Conservation (phyloP, 352 stramenopile genomes). For the Phytopythium cucurbitacearum region DNA sequence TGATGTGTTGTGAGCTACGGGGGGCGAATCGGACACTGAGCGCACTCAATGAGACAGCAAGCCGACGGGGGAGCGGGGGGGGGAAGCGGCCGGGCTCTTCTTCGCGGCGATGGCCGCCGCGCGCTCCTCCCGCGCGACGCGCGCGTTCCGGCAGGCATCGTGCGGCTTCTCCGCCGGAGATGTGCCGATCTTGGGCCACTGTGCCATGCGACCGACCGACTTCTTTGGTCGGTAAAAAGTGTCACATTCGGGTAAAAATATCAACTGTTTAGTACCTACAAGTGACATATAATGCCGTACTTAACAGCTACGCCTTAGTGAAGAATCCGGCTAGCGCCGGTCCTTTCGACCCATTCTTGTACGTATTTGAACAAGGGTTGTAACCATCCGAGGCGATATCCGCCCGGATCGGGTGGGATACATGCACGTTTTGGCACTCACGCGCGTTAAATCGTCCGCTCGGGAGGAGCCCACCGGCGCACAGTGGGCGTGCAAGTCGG, state of each 20-base stretch:
- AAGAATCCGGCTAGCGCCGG: conserved; percentile 1
- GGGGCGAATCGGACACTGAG: conserved; percentile 2
- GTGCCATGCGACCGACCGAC: background rate
- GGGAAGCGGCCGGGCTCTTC: background rate
- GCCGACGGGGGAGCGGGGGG: background rate
- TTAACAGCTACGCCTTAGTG: no score
- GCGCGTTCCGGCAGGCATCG: conserved; percentile 4
- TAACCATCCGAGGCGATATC: background rate
- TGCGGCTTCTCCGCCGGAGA: conserved; percentile 1
- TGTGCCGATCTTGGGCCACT: background rate
- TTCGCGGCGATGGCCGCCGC: background rate
- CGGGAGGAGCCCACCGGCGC: no score
- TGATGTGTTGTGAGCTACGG: background rate
- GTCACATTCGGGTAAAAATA: background rate
- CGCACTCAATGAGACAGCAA: background rate
- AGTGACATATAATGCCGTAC: no score
- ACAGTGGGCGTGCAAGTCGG: no score
- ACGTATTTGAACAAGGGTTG: conserved; percentile 2
- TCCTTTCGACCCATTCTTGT: conserved; percentile 1
- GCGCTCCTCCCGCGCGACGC: background rate
- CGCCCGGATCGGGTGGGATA: background rate
- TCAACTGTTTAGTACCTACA: no score
- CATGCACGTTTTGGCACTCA: background rate
- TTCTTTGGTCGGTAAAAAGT: background rate
- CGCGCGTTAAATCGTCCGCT: no score